Base-by-base conservation (phyloP, 306 rosid genomes). In the Delonix regia region DNA sequence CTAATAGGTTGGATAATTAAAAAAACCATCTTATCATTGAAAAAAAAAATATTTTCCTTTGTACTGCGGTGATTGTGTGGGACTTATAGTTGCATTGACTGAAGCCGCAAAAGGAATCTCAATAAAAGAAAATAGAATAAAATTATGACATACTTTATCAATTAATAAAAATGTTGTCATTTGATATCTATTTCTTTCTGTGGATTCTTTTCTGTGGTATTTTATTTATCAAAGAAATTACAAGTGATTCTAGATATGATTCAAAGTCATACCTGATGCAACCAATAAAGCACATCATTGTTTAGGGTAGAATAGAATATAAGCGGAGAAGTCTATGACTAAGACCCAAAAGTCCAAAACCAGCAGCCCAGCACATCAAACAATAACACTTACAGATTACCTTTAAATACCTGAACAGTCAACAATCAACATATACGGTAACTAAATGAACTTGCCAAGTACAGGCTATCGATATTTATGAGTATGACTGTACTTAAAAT, bases 341-440 rank as follows among this genome's bases (percentile, higher is more conserved):
- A 39, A 42, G 71, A 39, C 55, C 21, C 19, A 74, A 57, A 57
- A 57, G 64, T 57, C 38, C 64, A 57, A 57, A 63, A 13, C 49
- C 71, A 47, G n/a, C 64, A 69, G 44, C 36, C 68, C n/a, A 64
- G 57, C 30, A 49, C 51, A 41, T 53, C 39, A 73, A 42, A 73
- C 44, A 28, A 69, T 21, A 18, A 15, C 49, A 61, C 55, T 57
- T 71, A 16, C 4, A 36, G 67, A 8, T 44, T 55, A 48, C 52
- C 57, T 14, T 28, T 42, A n/a, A 33, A 15, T 48, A 59, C 42
- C 19, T 42, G 53, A 61, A 62, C 70, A 75, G 30, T 21, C 13
- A 52, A 25, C 28, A 69, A 25, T 21, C 15, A 52, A 25, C 28
- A 69, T 27, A 53, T n/a, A 19, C 52, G 33, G 25, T 7, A n/a